phyloP scores from a whole-genome alignment of 2,329 filamentous ascomycete species.

The Paraphoma sp. region DNA sequence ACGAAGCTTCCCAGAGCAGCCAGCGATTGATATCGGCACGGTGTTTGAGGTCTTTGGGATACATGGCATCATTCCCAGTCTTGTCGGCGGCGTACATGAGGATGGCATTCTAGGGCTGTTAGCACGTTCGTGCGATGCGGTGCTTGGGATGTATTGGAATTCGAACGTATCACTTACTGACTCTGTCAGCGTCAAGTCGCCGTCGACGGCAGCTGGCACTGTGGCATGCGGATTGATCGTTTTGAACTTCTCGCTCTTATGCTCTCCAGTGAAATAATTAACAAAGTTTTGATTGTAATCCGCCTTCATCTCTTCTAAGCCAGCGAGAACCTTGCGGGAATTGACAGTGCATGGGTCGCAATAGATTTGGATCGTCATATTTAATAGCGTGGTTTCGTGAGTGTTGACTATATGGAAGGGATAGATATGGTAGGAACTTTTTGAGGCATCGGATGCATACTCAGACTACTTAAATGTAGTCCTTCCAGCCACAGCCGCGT shows the following conservation, averaged over 20 bases:
- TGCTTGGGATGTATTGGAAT: too few relatives aligned
- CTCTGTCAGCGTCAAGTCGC: slow-evolving; percentile 50
- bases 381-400: not conserved
- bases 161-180: slow-evolving; percentile 18
- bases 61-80: slow-evolving; percentile 35
- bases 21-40: slow-evolving; percentile 51
- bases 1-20: slow-evolving; percentile 52
- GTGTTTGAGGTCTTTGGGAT: slow-evolving; percentile 49
- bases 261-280: slow-evolving; percentile 50
- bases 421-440: not conserved
- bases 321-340: slow-evolving; percentile 51
- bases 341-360: slow-evolving; percentile 52
- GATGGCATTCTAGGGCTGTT: slow-evolving; percentile 43
- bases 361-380: slow-evolving; percentile 23
- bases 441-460: not conserved
- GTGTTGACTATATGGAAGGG: not conserved
- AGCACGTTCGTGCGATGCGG: too few relatives aligned
- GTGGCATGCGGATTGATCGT: slow-evolving; percentile 50
- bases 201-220: slow-evolving; percentile 49
- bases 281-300: slow-evolving; percentile 48
- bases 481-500: not conserved
- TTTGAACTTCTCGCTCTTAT: slow-evolving; percentile 45
- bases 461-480: not conserved
- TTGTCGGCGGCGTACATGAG: slow-evolving; percentile 51
- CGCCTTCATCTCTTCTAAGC: slow-evolving; percentile 45